phyloP scores from a whole-genome alignment of 768 basidiomycete genomes.

The Hericium rajendrae region DNA sequence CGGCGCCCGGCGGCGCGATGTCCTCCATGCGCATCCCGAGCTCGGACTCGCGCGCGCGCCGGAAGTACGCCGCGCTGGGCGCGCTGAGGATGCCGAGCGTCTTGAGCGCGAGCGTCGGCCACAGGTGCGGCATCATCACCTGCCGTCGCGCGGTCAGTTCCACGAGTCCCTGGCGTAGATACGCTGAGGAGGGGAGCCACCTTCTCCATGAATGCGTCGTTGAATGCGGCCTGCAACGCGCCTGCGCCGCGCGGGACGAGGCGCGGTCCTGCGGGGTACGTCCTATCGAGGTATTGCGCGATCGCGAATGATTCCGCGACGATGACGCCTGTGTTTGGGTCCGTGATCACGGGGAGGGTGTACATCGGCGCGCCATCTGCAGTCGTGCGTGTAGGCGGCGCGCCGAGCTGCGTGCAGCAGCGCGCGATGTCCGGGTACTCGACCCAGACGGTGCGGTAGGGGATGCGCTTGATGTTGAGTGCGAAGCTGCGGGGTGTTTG shows the following conservation, averaged over 20 bases:
- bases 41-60: background rate
- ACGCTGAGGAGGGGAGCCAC: background rate
- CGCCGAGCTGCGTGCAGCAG: constrained; percentile 2
- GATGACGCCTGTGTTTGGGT: constrained; percentile 5
- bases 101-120: background rate
- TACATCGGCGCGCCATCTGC: constrained; percentile 20
- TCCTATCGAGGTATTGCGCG: background rate
- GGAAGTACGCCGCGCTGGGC: background rate
- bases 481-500: background rate
- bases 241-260: background rate
- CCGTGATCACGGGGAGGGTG: constrained; percentile 17
- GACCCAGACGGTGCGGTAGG: constrained; percentile 13
- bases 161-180: too few relatives aligned
- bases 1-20: background rate
- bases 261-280: background rate
- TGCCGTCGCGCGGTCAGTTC: too few relatives aligned
- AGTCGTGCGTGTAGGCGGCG: constrained; percentile 16
- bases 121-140: background rate
- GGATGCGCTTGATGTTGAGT: constrained; percentile 9
- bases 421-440: constrained; percentile 14
- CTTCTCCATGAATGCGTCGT: background rate
- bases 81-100: background rate
- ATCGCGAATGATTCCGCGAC: constrained; percentile 32
- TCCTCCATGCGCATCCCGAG: background rate
- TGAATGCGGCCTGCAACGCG: background rate